phyloP scores from a whole-genome alignment of 2,329 filamentous ascomycete genomes.

The Aspergillus intermedius region DNA sequence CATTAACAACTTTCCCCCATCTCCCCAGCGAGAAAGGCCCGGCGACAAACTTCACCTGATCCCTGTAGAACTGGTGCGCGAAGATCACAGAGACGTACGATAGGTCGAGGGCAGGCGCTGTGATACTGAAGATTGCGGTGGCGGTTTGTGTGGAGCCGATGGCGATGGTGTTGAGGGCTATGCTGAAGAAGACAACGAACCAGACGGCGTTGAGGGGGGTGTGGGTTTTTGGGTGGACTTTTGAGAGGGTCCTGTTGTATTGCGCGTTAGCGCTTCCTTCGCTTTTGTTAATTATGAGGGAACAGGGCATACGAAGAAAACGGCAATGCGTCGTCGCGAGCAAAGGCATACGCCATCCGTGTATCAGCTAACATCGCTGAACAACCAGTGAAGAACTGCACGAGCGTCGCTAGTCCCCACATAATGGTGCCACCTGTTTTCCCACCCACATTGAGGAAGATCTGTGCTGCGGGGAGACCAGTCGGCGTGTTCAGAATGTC shows the following conservation, averaged over 20 bases:
- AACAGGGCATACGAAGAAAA: conserved; percentile 45
- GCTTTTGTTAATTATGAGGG: not conserved
- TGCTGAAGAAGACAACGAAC: conserved; percentile 56
- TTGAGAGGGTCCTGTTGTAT: conserved; percentile 42
- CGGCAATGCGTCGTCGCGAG: conserved; percentile 54
- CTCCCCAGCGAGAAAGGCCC: conserved; percentile 53
- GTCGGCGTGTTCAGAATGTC: conserved; percentile 52
- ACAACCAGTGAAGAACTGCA: conserved; percentile 60
- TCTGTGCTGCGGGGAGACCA: conserved; percentile 54
- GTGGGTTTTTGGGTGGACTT: conserved; percentile 48
- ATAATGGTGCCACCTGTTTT: conserved; percentile 51
- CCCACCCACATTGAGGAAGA: conserved; percentile 56
- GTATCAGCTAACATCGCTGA: conserved; percentile 60
- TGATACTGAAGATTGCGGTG: conserved; percentile 48
- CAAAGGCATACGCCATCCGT: conserved; percentile 57
- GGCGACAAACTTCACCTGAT: conserved; percentile 48
- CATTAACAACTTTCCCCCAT: conserved; percentile 52
- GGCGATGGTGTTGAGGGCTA: conserved; percentile 44
- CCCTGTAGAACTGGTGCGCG: conserved; percentile 49
- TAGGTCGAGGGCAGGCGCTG: conserved; percentile 46
- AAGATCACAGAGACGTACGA: conserved; percentile 57
- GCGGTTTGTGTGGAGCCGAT: conserved; percentile 40
- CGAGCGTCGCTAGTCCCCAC: conserved; percentile 57
- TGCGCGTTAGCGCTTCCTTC: not conserved
- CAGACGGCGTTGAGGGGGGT: conserved; percentile 59